phyloP scores from a whole-genome alignment of 2,329 filamentous ascomycete genomes.

The Botryotinia calthae region DNA sequence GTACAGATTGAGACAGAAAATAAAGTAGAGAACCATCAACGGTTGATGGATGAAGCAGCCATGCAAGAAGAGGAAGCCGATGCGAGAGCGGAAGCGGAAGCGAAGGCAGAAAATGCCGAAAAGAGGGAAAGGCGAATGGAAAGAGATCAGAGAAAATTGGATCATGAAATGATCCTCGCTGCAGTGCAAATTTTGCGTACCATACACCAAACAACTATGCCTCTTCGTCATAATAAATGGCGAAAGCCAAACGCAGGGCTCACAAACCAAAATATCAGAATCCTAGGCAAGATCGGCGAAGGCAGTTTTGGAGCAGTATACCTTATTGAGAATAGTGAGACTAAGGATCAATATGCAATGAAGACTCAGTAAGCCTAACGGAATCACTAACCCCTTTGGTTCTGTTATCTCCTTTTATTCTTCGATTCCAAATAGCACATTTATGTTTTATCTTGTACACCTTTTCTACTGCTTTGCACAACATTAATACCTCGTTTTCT shows the following conservation, averaged over 20 bases:
- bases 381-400: not conserved
- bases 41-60: not conserved
- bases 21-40: not conserved
- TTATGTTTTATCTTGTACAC: not conserved
- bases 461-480: not conserved
- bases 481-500: not conserved
- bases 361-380: not conserved
- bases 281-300: not conserved
- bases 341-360: not conserved
- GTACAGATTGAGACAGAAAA: not conserved
- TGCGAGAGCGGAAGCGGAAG: not conserved
- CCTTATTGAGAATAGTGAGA: constrained; percentile 4
- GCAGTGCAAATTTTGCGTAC: not conserved
- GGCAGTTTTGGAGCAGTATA: constrained; percentile 1
- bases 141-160: no score
- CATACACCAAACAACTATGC: not conserved
- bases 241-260: not conserved
- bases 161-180: no score
- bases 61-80: not conserved
- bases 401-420: not conserved
- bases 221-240: constrained; percentile 9
- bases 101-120: not conserved
- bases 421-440: not conserved
- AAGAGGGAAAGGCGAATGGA: not conserved
- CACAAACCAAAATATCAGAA: not conserved